phyloP scores from a whole-genome alignment of 2,329 filamentous ascomycete species.

The Epichloe sylvatica region DNA sequence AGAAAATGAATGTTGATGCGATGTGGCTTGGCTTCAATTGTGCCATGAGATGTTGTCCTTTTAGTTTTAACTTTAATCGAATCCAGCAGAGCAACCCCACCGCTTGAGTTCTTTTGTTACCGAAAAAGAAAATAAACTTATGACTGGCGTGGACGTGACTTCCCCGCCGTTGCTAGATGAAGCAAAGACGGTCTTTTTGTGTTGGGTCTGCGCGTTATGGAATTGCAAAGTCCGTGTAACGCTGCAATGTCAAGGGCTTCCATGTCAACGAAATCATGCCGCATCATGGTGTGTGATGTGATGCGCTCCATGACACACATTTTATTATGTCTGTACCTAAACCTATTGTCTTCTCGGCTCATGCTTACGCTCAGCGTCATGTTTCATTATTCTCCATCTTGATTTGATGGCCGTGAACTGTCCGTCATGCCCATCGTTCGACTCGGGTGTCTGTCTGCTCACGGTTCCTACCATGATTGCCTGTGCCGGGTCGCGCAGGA shows the following conservation, averaged over 20 bases:
- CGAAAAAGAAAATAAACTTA: background rate
- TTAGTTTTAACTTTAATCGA: background rate
- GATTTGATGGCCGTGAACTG: conserved; percentile 3
- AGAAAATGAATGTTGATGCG: background rate
- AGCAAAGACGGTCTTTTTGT: background rate
- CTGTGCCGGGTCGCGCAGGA: too few relatives aligned
- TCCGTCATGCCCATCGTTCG: background rate
- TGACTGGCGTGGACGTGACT: background rate
- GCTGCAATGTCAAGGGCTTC: too few relatives aligned
- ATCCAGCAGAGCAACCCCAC: background rate
- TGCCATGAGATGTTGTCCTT: background rate
- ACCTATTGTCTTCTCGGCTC: background rate
- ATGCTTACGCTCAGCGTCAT: conserved; percentile 12
- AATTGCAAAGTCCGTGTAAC: too few relatives aligned
- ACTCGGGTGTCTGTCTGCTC: conserved; percentile 2
- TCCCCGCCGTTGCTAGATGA: background rate
- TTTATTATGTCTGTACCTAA: too few relatives aligned
- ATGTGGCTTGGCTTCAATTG: background rate
- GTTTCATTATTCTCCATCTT: conserved; percentile 12
- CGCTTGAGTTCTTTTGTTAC: background rate
- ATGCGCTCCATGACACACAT: too few relatives aligned
- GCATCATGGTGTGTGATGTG: too few relatives aligned
- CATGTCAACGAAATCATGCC: too few relatives aligned
- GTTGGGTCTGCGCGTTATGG: background rate
- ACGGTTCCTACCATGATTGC: background rate